Evolutionary conservation across 768 basidiomycete species (phyloP), one percentile per base, ranked within the genome.

Genomic region (Xanthoconium stramineum): DNA sequence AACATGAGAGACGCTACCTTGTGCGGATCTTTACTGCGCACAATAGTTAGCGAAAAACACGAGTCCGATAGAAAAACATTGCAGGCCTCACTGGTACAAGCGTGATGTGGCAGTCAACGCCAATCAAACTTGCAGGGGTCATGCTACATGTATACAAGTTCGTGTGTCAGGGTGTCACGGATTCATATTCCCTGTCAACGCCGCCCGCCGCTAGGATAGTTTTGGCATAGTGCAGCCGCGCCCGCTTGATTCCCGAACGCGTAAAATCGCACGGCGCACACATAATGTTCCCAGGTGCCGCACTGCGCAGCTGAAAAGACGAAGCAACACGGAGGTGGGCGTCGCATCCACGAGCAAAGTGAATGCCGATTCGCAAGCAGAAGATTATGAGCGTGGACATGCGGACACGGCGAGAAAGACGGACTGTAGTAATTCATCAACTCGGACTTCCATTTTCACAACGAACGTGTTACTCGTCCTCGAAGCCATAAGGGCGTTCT

Each of bases 141-240:
- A 69, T 24, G 4, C 24, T 91, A 98, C 81, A 94, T 85, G 68
- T 98, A 96, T 29, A 98, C 74, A 44, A 98, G 82, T 69, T 99
- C 97, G 67, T 99, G 97, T 19, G 89, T 81, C 35, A 98, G 76
- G 32, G 95, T 96, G 65, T 92, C 84, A 71, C 98, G 94, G 88
- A 95, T 88, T 63, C 24, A 24, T 24, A 24, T 24, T 24, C 24
- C 24, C 24, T 24, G 24, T 24, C 24, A 24, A 24, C 97, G 94
- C 35, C 80, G 81, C 68, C 91, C 86, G 70, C 78, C 83, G 69
- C 85, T 80, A 63, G 94, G 89, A 47, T 86, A 81, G 44, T 93
- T 89, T 58, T 94, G 85, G 68, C 96, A 99, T 3, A 99, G 76
- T 8, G 92, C 72, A 24, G 98, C 83, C 4, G 87, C 88, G 14